These are phyloP conservation scores for Boletus rubescentipes DNA, from an alignment of 768 basidiomycete genomes.

Conservation along the genomic window DNA sequence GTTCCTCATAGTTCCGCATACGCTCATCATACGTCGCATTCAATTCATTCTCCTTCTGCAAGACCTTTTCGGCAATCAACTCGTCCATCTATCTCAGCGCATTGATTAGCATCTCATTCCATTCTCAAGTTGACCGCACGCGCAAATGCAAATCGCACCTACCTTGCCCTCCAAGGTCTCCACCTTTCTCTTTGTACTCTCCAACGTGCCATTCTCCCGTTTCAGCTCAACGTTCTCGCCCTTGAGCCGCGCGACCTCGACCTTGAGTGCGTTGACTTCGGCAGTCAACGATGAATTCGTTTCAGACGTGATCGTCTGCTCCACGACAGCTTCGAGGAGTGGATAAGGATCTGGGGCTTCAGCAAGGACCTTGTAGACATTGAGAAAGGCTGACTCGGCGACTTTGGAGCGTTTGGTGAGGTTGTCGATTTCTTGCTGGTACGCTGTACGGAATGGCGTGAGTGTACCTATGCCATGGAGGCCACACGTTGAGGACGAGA, in stretches of 20 bases:
- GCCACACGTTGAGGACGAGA: background rate
- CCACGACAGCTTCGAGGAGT: constrained; percentile 90
- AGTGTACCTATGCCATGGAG: background rate
- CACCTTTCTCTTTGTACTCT: constrained; percentile 70
- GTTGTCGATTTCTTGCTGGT: constrained; percentile 95
- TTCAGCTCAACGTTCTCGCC: constrained; percentile 84
- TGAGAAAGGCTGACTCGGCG: constrained; percentile 95
- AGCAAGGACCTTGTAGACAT: constrained; percentile 92
- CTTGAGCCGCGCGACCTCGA: constrained; percentile 67
- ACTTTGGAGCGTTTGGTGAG: constrained; percentile 90
- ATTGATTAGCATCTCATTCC: background rate
- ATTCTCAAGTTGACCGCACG: background rate
- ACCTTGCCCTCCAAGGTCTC: constrained; percentile 87
- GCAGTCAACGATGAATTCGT: constrained; percentile 36
- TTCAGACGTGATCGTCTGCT: constrained; percentile 84
- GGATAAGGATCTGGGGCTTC: constrained; percentile 99
- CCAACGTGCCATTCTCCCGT: constrained; percentile 63
- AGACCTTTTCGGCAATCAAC: constrained; percentile 84
- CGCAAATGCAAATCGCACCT: constrained; percentile 12
- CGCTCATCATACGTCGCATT: constrained; percentile 97
- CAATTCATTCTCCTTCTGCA: constrained; percentile 93
- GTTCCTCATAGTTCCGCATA: constrained; percentile 92
- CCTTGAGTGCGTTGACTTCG: constrained; percentile 75
- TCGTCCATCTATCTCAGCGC: constrained; percentile 82
- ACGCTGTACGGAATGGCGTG: constrained; percentile 49